Percentiles rank a stretch among this genome's conserved stretches.
These are phyloP conservation scores for Metarhizium brunneum DNA, from an alignment of 2,329 filamentous ascomycete genomes.

Conservation along the genomic window DNA sequence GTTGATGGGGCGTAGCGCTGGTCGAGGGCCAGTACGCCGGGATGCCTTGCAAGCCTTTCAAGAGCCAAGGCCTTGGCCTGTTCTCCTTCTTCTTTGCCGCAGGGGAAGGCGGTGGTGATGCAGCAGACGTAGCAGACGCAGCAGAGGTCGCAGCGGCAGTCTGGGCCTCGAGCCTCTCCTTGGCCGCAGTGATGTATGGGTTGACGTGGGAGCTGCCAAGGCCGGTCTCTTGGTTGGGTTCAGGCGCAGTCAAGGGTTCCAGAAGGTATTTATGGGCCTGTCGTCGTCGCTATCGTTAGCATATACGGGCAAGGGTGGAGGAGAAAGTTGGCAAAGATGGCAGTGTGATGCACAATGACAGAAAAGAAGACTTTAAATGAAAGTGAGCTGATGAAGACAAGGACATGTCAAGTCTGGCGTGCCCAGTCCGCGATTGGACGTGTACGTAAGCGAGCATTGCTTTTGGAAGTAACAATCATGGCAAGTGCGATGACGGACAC, in stretches of 20 bases:
- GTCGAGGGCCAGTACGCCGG: no score
- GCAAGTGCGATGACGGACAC: no score
- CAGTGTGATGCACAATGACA: no score
- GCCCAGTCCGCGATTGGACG: no score
- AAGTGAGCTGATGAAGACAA: no score
- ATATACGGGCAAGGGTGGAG: no score
- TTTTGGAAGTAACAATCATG: no score
- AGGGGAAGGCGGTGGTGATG: not conserved
- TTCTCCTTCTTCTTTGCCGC: not conserved
- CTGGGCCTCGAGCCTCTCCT: not conserved
- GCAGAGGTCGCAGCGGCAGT: not conserved
- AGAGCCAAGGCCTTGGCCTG: no score
- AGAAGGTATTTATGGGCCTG: constrained; percentile 60
- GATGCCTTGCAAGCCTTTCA: not conserved
- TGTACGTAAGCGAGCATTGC: no score
- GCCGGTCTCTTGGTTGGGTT: constrained; percentile 59
- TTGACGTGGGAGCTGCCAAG: constrained; percentile 48
- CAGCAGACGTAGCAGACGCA: not conserved
- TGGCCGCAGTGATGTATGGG: constrained; percentile 5
- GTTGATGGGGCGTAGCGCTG: not conserved
- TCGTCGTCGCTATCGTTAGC: not conserved
- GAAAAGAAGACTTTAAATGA: no score
- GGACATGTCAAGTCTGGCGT: no score
- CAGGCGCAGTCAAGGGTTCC: constrained; percentile 58
- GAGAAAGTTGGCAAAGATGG: no score